Conservation (phyloP, 768 basidiomycete genomes). For the Lentinula sp. region DNA sequence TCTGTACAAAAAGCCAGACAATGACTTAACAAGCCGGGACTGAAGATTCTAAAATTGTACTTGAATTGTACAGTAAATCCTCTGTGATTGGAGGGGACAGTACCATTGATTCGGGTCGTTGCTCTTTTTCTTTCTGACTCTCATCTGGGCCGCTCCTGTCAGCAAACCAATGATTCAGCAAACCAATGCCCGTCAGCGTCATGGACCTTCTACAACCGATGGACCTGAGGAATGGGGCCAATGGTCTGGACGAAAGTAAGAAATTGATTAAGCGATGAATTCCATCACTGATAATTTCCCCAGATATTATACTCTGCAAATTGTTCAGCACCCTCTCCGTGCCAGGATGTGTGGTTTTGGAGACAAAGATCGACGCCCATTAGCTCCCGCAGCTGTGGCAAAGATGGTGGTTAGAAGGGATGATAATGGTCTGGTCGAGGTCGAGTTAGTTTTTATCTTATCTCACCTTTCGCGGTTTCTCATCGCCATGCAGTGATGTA, state of each 20-base stretch:
- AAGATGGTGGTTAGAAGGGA: constrained; percentile 73
- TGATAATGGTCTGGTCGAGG: constrained; percentile 62
- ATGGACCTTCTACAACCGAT: constrained; percentile 25
- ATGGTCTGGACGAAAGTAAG: constrained; percentile 61
- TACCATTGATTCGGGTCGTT: constrained; percentile 3
- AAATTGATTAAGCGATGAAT: constrained; percentile 11
- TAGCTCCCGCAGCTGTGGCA: constrained; percentile 86
- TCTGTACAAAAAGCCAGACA: not conserved
- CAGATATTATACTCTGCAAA: constrained; percentile 79
- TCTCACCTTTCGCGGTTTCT: constrained; percentile 10
- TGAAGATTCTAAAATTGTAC: not conserved
- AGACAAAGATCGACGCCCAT: constrained; percentile 91
- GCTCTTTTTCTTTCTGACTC: not conserved
- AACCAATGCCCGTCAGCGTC: constrained; percentile 39
- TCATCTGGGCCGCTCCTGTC: not conserved
- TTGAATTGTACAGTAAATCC: not conserved
- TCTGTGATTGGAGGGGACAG: constrained; percentile 2
- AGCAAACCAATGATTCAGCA: constrained; percentile 59
- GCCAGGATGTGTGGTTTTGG: constrained; percentile 97
- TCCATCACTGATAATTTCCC: constrained; percentile 3
- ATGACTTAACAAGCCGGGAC: not conserved
- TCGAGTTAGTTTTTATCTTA: constrained; percentile 52
- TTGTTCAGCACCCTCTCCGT: constrained; percentile 83
- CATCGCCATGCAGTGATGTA: constrained; percentile 51
- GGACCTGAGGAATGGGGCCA: constrained; percentile 63